Percentiles rank a stretch among this genome's conserved stretches.
Conservation (phyloP, 371 early-diverging fungal species). For the Dentiscutata heterogama region DNA sequence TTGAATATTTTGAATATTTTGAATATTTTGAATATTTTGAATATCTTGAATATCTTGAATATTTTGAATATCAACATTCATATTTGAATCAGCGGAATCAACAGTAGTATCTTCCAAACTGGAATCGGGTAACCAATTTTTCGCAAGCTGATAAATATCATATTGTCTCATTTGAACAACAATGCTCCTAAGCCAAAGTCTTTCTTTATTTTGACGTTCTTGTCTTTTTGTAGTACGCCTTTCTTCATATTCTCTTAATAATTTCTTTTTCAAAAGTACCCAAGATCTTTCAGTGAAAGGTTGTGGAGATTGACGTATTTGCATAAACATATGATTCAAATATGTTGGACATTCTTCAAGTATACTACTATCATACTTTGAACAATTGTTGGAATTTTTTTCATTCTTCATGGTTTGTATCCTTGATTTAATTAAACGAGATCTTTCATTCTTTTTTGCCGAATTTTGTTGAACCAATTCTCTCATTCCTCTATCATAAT, state of each 20-base stretch:
- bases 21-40: no score
- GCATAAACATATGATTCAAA: not conserved
- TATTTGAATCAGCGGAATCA: no score
- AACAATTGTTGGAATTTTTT: slow-evolving; percentile 1
- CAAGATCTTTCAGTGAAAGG: slow-evolving; percentile 39
- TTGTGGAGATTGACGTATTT: not conserved
- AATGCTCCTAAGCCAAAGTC: not conserved
- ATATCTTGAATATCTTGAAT: no score
- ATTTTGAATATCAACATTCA: no score
- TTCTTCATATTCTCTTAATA: slow-evolving; percentile 18
- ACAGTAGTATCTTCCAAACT: no score
- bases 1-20: no score
- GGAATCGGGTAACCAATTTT: no score
- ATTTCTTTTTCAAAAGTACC: slow-evolving; percentile 17
- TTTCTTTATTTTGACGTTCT: slow-evolving; percentile 8
- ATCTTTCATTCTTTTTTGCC: not conserved
- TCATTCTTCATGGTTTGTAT: not conserved
- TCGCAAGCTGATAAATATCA: not conserved
- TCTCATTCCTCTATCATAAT: not conserved
- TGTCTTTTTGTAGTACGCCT: not conserved
- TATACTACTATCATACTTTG: not conserved
- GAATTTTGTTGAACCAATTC: not conserved
- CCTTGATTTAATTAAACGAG: not conserved
- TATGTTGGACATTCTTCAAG: slow-evolving; percentile 16
- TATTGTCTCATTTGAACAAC: slow-evolving; percentile 10